Percentiles rank a stretch among this genome's conserved stretches.
These are phyloP conservation scores for Carpinus fangiana DNA, from an alignment of 306 rosid genomes.

Conservation along the genomic window DNA sequence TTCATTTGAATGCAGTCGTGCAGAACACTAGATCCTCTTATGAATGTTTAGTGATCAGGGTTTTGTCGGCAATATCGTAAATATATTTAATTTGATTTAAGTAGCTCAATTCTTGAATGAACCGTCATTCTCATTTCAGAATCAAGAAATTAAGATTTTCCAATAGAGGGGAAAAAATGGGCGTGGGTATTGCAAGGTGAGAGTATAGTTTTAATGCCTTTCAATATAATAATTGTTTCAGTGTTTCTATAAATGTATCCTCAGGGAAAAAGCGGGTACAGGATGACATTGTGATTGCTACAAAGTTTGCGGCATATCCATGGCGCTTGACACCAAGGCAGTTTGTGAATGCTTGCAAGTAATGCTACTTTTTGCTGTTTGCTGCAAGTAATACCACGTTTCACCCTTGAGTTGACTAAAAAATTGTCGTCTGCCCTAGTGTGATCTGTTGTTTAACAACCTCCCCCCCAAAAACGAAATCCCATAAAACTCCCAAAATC, in stretches of 20 bases:
- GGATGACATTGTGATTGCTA: conserved; percentile 75
- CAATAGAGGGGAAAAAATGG: not conserved
- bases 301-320: conserved; percentile 96
- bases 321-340: conserved; percentile 91
- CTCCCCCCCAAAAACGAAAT: not conserved
- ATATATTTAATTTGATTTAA: not conserved
- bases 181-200: not conserved
- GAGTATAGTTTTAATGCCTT: conserved; percentile 2
- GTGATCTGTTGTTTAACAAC: not conserved
- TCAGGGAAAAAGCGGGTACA: conserved; percentile 56
- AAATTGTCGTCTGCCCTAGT: conserved; percentile 2
- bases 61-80: not conserved
- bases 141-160: not conserved
- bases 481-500: not conserved
- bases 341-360: conserved; percentile 95
- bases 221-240: conserved; percentile 12
- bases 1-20: not conserved
- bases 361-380: not conserved
- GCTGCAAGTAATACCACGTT: conserved; percentile 58
- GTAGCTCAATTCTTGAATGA: not conserved
- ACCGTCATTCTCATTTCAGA: not conserved
- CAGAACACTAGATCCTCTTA: not conserved
- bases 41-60: not conserved
- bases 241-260: conserved; percentile 18
- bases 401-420: not conserved